Evolutionary conservation across 1,284 basidiomycete genomes (phyloP).

Genomic region (Pisolithus thermaeus): DNA sequence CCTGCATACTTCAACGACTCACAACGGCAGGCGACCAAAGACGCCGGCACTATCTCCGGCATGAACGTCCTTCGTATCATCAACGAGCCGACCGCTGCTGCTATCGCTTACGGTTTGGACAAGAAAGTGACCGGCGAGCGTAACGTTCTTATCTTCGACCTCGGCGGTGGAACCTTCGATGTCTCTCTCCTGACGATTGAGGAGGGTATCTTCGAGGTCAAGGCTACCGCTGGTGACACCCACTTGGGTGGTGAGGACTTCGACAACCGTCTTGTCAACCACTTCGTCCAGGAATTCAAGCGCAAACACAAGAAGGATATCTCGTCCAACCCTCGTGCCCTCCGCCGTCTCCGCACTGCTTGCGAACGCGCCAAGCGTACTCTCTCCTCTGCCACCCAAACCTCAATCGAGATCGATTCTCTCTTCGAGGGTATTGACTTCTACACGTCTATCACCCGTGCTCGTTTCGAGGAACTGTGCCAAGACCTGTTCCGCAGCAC

Average conservation of each 20-base stretch:
- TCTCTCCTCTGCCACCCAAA: conserved; percentile 94
- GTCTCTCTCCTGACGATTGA: conserved; percentile 97
- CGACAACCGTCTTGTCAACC: conserved; percentile 96
- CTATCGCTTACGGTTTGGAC: conserved; percentile 93
- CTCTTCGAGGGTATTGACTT: conserved; percentile 98
- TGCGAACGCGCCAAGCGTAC: conserved; percentile 99
- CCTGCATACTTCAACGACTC: conserved; percentile 99
- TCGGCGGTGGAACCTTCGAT: conserved; percentile 99
- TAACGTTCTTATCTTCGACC: conserved; percentile 96
- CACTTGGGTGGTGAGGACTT: conserved; percentile 99
- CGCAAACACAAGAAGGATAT: conserved; percentile 98
- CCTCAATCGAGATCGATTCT: conserved; percentile 97
- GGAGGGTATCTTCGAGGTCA: conserved; percentile 99
- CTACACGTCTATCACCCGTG: conserved; percentile 97
- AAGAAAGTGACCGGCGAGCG: conserved; percentile 85
- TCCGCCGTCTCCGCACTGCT: conserved; percentile 95
- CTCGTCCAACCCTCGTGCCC: conserved; percentile 88
- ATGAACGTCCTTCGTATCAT: conserved; percentile 94
- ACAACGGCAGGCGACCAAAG: conserved; percentile 94
- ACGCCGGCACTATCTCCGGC: conserved; percentile 86
- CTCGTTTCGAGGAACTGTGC: conserved; percentile 98
- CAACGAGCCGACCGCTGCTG: conserved; percentile 94
- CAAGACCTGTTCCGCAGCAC: conserved; percentile 97
- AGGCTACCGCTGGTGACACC: conserved; percentile 98
- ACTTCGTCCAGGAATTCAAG: conserved; percentile 99